Conservation (phyloP, 1,284 basidiomycete species). For the Pseudomicrostroma phylloplanum region DNA sequence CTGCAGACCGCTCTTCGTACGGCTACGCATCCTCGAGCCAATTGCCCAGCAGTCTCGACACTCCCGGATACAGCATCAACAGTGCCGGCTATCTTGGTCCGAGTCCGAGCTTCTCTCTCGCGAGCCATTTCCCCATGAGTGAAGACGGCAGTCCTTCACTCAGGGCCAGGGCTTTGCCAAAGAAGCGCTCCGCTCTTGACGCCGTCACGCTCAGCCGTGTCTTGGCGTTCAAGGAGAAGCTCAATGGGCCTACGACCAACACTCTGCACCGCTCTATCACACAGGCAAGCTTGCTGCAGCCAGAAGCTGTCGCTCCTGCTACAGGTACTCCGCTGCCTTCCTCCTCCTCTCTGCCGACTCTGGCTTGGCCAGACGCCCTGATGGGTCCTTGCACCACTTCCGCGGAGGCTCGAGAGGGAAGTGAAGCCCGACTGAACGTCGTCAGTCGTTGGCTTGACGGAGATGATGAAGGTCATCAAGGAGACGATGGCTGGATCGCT, state of each 20-base stretch:
- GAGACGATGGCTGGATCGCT: neutral
- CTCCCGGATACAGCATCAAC: constrained; percentile 2
- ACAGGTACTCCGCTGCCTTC: no score
- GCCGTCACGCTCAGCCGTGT: neutral
- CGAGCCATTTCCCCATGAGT: constrained; percentile 2
- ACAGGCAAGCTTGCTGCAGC: no score
- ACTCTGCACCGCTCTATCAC: no score
- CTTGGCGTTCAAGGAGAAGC: neutral
- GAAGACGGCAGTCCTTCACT: neutral
- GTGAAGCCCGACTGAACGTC: neutral
- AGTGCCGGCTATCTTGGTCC: constrained; percentile 2
- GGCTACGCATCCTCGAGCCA: neutral
- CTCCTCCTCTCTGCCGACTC: no score
- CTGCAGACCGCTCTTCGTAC: no score
- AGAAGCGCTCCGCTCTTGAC: neutral
- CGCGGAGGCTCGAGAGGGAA: no score
- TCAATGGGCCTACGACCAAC: neutral
- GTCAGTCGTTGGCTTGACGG: constrained; percentile 12
- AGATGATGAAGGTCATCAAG: constrained; percentile 6
- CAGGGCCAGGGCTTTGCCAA: neutral
- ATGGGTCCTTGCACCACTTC: no score
- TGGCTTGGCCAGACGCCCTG: no score
- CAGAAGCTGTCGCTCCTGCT: no score
- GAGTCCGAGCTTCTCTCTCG: constrained; percentile 5
- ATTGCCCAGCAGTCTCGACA: neutral